Evolutionary conservation across 2,329 filamentous ascomycete species (phyloP).

Genomic region (Epichloe sp.): DNA sequence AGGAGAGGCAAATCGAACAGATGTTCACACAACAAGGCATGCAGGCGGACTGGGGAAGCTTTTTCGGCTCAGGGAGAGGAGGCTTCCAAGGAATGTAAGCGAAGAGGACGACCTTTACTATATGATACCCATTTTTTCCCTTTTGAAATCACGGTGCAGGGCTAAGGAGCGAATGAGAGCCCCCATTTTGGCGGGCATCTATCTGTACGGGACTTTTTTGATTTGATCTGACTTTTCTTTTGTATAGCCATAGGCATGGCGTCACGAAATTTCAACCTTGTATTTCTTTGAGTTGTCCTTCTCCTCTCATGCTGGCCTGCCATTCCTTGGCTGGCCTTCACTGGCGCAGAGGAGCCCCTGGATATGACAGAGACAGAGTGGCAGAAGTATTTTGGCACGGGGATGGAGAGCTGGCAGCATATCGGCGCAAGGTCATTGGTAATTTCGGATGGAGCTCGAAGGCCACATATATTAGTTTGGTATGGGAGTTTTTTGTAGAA

Average conservation of each 20-base stretch:
- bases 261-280: not conserved
- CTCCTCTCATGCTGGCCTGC: no score
- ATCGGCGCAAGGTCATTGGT: no score
- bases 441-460: no score
- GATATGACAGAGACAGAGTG: no score
- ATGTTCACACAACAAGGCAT: slow-evolving; percentile 35
- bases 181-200: not conserved
- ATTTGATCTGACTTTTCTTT: not conserved
- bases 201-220: not conserved
- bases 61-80: slow-evolving; percentile 31
- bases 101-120: slow-evolving; percentile 11
- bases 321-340: no score
- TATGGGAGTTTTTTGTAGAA: no score
- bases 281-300: not conserved
- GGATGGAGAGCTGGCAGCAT: no score
- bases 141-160: slow-evolving; percentile 7
- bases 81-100: slow-evolving; percentile 30
- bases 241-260: not conserved
- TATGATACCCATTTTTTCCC: slow-evolving; percentile 25
- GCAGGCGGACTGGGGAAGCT: slow-evolving; percentile 32
- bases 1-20: slow-evolving; percentile 32
- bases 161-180: not conserved
- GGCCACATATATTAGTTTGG: no score
- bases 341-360: no score
- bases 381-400: no score